A percentile compares a stretch with the other conserved stretches of the same genome.
Evolutionary conservation across 176 grass and related monocot genomes (phyloP).

Genomic region (Zizania latifolia): DNA sequence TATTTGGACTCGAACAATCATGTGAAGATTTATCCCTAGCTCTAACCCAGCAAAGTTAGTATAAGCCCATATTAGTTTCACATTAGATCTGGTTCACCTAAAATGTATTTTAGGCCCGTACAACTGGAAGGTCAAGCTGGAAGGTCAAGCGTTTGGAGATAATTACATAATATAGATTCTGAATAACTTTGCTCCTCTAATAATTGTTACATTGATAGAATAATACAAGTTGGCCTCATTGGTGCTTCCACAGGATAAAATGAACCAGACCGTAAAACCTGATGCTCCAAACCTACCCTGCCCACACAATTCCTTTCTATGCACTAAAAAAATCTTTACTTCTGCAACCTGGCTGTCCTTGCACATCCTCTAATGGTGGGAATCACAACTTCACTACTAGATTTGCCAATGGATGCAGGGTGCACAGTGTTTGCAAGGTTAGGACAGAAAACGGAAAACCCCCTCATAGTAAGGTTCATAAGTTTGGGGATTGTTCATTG

Average conservation of each 20-base stretch:
- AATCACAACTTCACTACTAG: background rate
- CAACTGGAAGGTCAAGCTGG: background rate
- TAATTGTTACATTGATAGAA: background rate
- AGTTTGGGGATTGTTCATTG: background rate
- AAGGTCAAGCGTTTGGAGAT: background rate
- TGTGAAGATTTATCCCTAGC: background rate
- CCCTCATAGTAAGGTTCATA: background rate
- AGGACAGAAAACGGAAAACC: background rate
- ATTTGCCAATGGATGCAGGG: background rate
- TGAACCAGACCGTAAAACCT: background rate
- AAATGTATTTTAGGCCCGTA: background rate
- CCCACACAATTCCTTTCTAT: background rate
- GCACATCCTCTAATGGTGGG: background rate
- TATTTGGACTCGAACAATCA: background rate
- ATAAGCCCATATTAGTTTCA: background rate
- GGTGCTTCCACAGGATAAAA: background rate
- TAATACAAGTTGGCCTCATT: background rate
- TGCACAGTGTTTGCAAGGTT: background rate
- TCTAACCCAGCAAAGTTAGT: background rate
- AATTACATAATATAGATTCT: background rate
- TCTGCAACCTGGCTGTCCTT: background rate
- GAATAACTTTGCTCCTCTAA: background rate
- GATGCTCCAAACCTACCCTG: background rate
- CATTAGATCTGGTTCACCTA: background rate
- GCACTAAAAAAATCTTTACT: background rate